Evolutionary conservation across 164 flowering plant species (phyloP), one percentile per base, ranked within the genome.

Genomic region (Aristolochia contorta): DNA sequence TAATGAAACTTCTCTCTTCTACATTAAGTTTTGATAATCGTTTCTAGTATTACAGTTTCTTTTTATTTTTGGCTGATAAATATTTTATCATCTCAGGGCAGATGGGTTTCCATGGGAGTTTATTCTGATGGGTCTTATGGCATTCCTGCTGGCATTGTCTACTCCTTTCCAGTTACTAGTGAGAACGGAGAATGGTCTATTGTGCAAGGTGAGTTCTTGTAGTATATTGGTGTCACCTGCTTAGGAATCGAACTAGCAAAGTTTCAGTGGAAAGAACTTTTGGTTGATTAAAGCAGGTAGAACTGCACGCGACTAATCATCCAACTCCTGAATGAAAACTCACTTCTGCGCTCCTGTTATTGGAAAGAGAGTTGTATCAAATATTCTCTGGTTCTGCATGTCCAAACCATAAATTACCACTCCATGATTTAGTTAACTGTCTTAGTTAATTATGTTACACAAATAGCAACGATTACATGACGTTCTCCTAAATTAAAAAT

Each of bases 71-170:
- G 8, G 22, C 21, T 58, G 57, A 21, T 45, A 18, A 41, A 15
- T 7, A 43, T 13, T 19, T 32, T 66, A 53, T 69, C 50, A 7
- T n/a, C 60, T 7, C 75, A 89, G 92, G 96, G 89, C 25, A 79
- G 81, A 32, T 89, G 91, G 92, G 91, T 85, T 15, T 92, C 96
- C 12, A 89, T 92, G 98, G 96, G 96, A 62, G 93, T 89, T 18
- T 84, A 66, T 69, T 85, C 96, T 57, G 96, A 89, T 77, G 98
- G 98, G 0, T 92, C 96, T 48, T 92, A 89, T 58, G 84, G 82
- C 14, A 77, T 89, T 21, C 86, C 70, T 51, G 63, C 82, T 22
- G 96, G 91, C 23, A 76, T 92, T 55, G 67, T 89, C 58, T 89
- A 92, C 74, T 92, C 98, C 16, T 92, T 92, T 60, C 98, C 98